Evolutionary conservation across 441 rosid species (phyloP).

Genomic region (Gossypium trilobum): DNA sequence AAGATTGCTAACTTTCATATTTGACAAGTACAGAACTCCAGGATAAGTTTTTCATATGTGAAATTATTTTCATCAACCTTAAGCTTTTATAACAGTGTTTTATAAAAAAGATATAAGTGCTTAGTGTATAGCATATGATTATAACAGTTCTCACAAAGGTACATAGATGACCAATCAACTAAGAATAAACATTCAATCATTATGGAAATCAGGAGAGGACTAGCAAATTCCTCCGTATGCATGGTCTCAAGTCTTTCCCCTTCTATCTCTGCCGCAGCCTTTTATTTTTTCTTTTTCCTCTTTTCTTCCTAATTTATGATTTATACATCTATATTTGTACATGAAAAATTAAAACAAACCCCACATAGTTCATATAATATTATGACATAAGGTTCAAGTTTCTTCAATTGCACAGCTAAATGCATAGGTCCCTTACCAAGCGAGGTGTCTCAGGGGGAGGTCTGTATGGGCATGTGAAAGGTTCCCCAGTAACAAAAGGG

Average conservation of each 20-base stretch:
- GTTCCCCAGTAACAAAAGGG: constrained; percentile 98
- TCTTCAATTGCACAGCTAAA: not conserved
- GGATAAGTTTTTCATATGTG: not conserved
- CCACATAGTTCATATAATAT: not conserved
- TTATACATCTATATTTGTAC: not conserved
- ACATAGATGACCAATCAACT: not conserved
- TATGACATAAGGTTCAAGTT: not conserved
- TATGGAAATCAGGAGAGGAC: not conserved
- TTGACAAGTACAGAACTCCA: not conserved
- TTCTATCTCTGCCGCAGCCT: not conserved
- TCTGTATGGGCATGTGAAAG: constrained; percentile 80
- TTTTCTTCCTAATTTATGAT: not conserved
- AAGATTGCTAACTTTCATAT: not conserved
- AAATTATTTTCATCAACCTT: not conserved
- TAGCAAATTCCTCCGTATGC: not conserved
- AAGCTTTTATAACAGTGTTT: not conserved
- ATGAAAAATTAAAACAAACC: not conserved
- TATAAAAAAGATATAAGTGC: not conserved
- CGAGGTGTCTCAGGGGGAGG: constrained; percentile 83
- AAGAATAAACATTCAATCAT: not conserved
- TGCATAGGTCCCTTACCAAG: constrained; percentile 46
- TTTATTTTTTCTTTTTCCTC: not conserved
- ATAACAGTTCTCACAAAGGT: not conserved
- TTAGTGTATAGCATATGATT: not conserved
- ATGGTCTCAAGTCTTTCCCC: not conserved